These are phyloP conservation scores for Harrya chromipes DNA, from an alignment of 768 basidiomycete species.

Conservation along the genomic window DNA sequence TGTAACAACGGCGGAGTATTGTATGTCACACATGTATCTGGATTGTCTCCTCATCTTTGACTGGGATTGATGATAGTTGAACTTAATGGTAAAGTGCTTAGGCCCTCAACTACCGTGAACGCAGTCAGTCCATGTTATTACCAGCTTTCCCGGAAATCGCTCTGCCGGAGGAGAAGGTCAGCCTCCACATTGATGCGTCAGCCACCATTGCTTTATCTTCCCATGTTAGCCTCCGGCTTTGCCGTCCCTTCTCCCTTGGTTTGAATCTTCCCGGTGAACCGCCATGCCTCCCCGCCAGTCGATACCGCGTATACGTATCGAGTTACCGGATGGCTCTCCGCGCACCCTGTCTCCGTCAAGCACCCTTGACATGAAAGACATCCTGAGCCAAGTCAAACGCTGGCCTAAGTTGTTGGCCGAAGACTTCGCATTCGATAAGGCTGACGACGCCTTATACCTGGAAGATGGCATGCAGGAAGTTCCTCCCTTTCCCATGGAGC, in stretches of 20 bases:
- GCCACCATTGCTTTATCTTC: constrained; percentile 11
- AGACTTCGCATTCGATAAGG: constrained; percentile 16
- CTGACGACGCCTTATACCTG: constrained; percentile 4
- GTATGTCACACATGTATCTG: constrained; percentile 25
- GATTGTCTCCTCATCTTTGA: constrained; percentile 8
- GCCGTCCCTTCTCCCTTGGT: constrained; percentile 5
- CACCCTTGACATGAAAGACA: constrained; percentile 28
- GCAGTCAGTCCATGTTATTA: neutral
- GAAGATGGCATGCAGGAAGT: constrained; percentile 21
- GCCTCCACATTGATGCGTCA: constrained; percentile 21
- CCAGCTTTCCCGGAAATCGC: neutral
- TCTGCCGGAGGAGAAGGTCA: constrained; percentile 9
- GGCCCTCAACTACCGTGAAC: neutral
- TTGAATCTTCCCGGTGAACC: constrained; percentile 4
- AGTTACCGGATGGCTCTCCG: constrained; percentile 12
- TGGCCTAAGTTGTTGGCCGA: constrained; percentile 23
- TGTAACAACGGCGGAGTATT: constrained; percentile 3
- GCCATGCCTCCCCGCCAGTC: constrained; percentile 18
- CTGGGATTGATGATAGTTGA: constrained; percentile 9
- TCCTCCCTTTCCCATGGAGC: constrained; percentile 32
- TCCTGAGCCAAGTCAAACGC: constrained; percentile 11
- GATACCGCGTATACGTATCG: constrained; percentile 24
- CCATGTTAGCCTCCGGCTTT: constrained; percentile 6
- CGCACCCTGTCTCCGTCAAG: constrained; percentile 16
- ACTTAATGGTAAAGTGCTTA: neutral